A percentile compares a stretch with the other conserved stretches of the same genome.
These are phyloP conservation scores for Alternaria gaisen DNA, from an alignment of 2,329 filamentous ascomycete species.

Conservation along the genomic window DNA sequence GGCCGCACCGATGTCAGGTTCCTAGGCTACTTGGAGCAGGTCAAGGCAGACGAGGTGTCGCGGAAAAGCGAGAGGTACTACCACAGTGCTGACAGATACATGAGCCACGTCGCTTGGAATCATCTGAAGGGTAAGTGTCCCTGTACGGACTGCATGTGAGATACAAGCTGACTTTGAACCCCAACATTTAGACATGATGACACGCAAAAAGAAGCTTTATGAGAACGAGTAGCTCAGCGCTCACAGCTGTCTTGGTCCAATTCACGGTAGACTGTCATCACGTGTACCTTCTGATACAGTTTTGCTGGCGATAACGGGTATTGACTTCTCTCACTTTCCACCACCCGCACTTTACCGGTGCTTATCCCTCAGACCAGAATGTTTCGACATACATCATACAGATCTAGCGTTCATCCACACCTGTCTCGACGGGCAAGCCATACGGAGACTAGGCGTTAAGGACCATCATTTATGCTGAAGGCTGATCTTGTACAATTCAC, in stretches of 20 bases:
- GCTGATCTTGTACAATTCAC: not conserved
- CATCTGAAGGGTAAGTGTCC: constrained; percentile 34
- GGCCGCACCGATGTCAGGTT: constrained; percentile 53
- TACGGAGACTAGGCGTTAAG: not conserved
- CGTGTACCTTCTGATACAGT: not conserved
- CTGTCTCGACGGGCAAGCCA: not conserved
- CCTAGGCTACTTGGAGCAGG: constrained; percentile 54
- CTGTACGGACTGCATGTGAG: not conserved
- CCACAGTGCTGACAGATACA: constrained; percentile 41
- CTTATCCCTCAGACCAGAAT: not conserved
- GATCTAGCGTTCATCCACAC: not conserved
- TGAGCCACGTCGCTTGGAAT: constrained; percentile 41
- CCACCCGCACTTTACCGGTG: not conserved
- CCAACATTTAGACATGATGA: constrained; percentile 38
- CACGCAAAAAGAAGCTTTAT: constrained; percentile 50
- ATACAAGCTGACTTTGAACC: not conserved
- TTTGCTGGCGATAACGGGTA: not conserved
- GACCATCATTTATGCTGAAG: not conserved
- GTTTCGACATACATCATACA: not conserved
- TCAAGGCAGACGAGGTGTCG: constrained; percentile 56
- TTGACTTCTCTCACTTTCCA: not conserved
- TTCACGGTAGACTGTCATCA: not conserved
- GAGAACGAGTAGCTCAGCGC: constrained; percentile 15
- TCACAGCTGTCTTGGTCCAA: not conserved
- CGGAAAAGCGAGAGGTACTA: constrained; percentile 24